phyloP scores from a whole-genome alignment of 2,329 filamentous ascomycete genomes.

The Ambrosiella cleistominuta region DNA sequence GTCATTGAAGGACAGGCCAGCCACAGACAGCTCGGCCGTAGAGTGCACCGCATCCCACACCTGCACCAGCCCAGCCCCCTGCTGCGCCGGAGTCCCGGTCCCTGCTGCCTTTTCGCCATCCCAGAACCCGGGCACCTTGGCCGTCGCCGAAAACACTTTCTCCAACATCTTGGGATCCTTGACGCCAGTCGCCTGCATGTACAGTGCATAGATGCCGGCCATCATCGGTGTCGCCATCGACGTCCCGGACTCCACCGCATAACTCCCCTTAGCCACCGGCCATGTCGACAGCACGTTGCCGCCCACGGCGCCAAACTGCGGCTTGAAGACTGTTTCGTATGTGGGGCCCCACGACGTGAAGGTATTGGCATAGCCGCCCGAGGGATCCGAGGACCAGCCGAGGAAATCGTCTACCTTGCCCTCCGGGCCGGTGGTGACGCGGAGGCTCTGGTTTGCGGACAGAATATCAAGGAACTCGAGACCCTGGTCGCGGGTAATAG shows the following conservation, averaged over 20 bases:
- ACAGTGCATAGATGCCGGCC: slow-evolving; percentile 13
- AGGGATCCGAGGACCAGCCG: slow-evolving; percentile 21
- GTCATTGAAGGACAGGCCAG: slow-evolving; percentile 28
- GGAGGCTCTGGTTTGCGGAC: not conserved
- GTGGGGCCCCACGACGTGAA: slow-evolving; percentile 14
- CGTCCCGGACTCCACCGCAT: slow-evolving; percentile 13
- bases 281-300: slow-evolving; percentile 15
- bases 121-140: slow-evolving; percentile 25
- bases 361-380: slow-evolving; percentile 23
- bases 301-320: slow-evolving; percentile 14
- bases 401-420: slow-evolving; percentile 21
- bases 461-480: not conserved
- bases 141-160: slow-evolving; percentile 26
- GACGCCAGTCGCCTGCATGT: slow-evolving; percentile 26
- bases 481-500: not conserved
- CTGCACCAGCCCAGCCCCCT: slow-evolving; percentile 28
- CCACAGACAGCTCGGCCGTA: slow-evolving; percentile 21
- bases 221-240: slow-evolving; percentile 14
- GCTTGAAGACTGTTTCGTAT: slow-evolving; percentile 14
- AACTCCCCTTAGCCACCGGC: slow-evolving; percentile 10
- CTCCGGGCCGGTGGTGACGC: not conserved
- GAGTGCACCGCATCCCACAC: slow-evolving; percentile 25
- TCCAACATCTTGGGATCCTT: slow-evolving; percentile 27
- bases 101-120: slow-evolving; percentile 15
- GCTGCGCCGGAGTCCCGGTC: slow-evolving; percentile 30